Percentiles rank a stretch among this genome's conserved stretches.
These are phyloP conservation scores for Coemansia sp. DNA, from an alignment of 192 early-diverging fungal genomes.

Conservation along the genomic window DNA sequence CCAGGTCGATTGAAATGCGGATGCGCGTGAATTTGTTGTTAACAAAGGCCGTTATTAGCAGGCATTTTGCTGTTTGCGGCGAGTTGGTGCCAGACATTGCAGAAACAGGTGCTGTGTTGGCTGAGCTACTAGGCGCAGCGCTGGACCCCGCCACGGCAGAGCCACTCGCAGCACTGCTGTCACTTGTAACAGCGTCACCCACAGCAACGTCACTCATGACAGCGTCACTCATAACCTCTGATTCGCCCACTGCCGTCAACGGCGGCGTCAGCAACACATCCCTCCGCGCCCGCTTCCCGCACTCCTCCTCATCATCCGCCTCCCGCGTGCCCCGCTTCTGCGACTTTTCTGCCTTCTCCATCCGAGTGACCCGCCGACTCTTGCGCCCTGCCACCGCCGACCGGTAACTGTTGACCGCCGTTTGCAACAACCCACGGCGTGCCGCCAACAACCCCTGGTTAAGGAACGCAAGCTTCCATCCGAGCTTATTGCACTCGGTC, in stretches of 20 bases:
- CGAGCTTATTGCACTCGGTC: conserved; percentile 79
- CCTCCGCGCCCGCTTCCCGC: conserved; percentile 12
- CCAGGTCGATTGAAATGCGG: conserved; percentile 37
- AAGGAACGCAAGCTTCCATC: conserved; percentile 80
- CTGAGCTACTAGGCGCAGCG: neutral
- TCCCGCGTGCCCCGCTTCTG: neutral
- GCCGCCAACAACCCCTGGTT: conserved; percentile 67
- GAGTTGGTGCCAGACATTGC: neutral
- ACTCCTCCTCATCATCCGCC: neutral
- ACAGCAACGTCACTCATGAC: too few relatives aligned
- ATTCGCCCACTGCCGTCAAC: neutral
- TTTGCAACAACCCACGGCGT: conserved; percentile 76
- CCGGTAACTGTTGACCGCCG: conserved; percentile 80
- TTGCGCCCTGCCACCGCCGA: conserved; percentile 69
- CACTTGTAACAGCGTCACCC: too few relatives aligned
- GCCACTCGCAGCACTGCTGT: too few relatives aligned
- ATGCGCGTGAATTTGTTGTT: conserved; percentile 40
- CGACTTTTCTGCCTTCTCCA: conserved; percentile 62
- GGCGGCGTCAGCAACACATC: conserved; percentile 7
- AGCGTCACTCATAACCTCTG: neutral
- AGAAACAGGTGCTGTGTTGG: conserved; percentile 3
- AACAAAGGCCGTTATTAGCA: conserved; percentile 24
- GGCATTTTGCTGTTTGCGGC: conserved; percentile 34
- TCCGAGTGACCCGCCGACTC: conserved; percentile 70
- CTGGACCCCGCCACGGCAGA: too few relatives aligned